Conservation (phyloP, 2,329 filamentous ascomycete genomes). For the Tolypocladium nubicola region DNA sequence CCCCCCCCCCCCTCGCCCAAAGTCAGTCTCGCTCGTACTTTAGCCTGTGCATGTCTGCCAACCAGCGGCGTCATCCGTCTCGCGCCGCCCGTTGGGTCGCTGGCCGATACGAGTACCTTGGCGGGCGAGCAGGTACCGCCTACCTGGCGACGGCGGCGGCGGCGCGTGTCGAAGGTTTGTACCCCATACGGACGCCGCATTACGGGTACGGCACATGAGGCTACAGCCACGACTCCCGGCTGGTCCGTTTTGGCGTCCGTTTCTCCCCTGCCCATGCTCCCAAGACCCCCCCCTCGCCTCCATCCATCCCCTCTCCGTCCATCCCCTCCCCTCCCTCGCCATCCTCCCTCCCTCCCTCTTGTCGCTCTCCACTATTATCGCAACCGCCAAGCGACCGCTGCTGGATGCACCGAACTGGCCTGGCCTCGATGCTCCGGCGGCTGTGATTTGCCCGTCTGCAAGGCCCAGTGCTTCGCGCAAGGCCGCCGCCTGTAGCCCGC, state of each 20-base stretch:
- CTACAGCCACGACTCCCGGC: not conserved
- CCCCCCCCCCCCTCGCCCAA: too few species aligned
- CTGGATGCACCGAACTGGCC: not conserved
- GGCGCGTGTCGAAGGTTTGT: not conserved
- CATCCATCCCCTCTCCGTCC: not conserved
- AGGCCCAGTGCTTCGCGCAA: not conserved
- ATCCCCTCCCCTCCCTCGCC: not conserved
- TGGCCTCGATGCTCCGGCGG: not conserved
- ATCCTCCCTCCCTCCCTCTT: not conserved
- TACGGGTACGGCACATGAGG: not conserved
- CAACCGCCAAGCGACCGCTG: not conserved
- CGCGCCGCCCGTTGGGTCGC: conserved; percentile 2
- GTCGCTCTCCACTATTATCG: not conserved
- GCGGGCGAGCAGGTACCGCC: not conserved
- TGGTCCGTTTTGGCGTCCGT: not conserved
- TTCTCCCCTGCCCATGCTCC: not conserved
- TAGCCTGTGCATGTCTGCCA: conserved; percentile 13
- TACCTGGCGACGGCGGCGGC: not conserved
- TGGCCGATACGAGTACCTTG: not conserved
- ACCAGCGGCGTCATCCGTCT: conserved; percentile 22
- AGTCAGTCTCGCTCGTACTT: not conserved
- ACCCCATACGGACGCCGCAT: not conserved
- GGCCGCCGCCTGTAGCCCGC: not conserved
- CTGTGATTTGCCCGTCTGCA: not conserved
- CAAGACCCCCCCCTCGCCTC: not conserved